A percentile compares a stretch with the other conserved stretches of the same genome.
phyloP scores from a whole-genome alignment of 768 basidiomycete genomes.

The Mycena indigotica region DNA sequence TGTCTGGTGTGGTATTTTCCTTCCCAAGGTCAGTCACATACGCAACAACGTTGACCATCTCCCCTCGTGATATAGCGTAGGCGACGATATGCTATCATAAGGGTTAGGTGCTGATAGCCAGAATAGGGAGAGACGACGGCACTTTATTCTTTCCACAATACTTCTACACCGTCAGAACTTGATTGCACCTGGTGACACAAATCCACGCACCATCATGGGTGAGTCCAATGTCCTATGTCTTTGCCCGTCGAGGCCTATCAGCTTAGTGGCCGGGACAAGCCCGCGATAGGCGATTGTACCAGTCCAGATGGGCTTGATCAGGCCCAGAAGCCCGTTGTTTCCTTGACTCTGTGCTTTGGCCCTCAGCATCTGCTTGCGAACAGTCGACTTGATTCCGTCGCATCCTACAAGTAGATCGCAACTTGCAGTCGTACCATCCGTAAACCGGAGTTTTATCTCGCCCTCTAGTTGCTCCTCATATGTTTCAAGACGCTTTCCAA shows the following conservation, averaged over 20 bases:
- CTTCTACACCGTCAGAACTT: constrained; percentile 30
- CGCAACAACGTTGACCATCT: constrained; percentile 48
- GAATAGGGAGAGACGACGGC: too few relatives aligned
- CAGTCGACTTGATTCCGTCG: constrained; percentile 45
- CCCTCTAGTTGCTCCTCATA: constrained; percentile 25
- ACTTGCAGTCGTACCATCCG: constrained; percentile 34
- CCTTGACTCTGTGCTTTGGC: too few relatives aligned
- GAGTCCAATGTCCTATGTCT: constrained; percentile 37
- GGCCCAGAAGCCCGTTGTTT: constrained; percentile 28
- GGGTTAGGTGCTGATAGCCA: neutral
- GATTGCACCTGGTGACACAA: constrained; percentile 2
- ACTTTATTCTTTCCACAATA: constrained; percentile 53
- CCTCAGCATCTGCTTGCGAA: constrained; percentile 36
- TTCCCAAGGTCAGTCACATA: constrained; percentile 40
- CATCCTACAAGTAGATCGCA: constrained; percentile 49
- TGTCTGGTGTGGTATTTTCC: constrained; percentile 27
- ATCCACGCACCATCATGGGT: constrained; percentile 47
- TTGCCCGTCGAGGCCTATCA: constrained; percentile 31
- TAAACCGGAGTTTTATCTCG: constrained; percentile 31
- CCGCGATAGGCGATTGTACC: constrained; percentile 50
- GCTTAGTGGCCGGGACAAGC: constrained; percentile 41
- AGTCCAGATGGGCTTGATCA: constrained; percentile 46
- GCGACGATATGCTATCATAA: constrained; percentile 48
- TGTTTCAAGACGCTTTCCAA: constrained; percentile 37
- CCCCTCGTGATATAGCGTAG: constrained; percentile 48